These are phyloP conservation scores for Mucor indicus DNA, from an alignment of 371 early-diverging fungal species.

Conservation along the genomic window DNA sequence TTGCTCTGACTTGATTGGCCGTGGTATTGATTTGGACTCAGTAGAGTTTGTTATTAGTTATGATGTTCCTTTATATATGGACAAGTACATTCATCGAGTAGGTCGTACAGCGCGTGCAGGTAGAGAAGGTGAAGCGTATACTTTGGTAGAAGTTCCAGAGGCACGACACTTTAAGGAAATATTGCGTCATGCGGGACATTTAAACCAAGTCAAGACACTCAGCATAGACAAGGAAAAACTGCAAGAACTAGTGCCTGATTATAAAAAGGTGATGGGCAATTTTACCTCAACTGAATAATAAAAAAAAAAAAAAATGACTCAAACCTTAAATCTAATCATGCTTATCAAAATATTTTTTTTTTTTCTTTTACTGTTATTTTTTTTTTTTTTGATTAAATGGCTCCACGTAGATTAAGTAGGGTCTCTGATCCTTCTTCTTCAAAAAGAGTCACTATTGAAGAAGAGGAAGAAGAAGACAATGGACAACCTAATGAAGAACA, in stretches of 20 bases:
- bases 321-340: no score
- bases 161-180: conserved; percentile 71
- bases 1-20: conserved; percentile 91
- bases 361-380: background rate
- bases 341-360: background rate
- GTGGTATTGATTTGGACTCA: conserved; percentile 93
- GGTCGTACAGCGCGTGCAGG: conserved; percentile 98
- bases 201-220: conserved; percentile 49
- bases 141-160: conserved; percentile 85
- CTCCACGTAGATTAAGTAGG: no score
- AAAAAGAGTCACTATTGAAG: conserved; percentile 6
- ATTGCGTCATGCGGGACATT: conserved; percentile 69
- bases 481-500: no score
- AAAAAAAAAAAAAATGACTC: background rate
- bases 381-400: background rate
- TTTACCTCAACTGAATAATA: conserved; percentile 4
- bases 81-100: conserved; percentile 97
- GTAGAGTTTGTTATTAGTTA: conserved; percentile 91
- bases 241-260: conserved; percentile 20
- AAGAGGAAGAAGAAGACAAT: conserved; percentile 7
- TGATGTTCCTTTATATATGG: conserved; percentile 84
- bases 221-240: conserved; percentile 40
- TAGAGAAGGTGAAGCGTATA: conserved; percentile 82
- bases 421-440: conserved; percentile 1
- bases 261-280: conserved; percentile 22